Evolutionary conservation across 345 rosid genomes (phyloP), one percentile per base, ranked within the genome.

Genomic region (Arabis alpina): DNA sequence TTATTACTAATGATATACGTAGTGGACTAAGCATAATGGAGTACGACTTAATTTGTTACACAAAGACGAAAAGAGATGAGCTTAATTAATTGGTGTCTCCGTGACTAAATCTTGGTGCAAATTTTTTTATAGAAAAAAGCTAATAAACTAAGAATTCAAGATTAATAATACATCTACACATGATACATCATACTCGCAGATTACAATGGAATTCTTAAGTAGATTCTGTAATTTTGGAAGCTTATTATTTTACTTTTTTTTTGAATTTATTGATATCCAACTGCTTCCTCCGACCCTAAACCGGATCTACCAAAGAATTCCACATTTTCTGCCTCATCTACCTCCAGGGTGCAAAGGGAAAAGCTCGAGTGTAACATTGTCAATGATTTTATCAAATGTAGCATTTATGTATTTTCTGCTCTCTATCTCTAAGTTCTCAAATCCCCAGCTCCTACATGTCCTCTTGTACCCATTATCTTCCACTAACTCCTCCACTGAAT

Each of bases 311-410:
- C 32, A 49, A 69, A 76, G 70, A 76, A 76, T 76, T 76, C 74
- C 70, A 48, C 48, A 61, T 54, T 44, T 5, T 40, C 79, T 55
- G 70, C 75, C 41, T 55, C 36, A 78, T 79, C 81, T 76, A 78
- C 97, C 91, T 85, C 88, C 96, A 54, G 99, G 99, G 69, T 89
- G 96, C 78, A 94, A 84, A 5, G 99, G 99, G 75, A 94, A 94
- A 53, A 94, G 96, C 86, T 89, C 93, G 42, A 94, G 93, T 51
- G 99, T 94, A 82, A 87, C 79, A 73, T 85, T 68, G 41, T 76
- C 70, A 69, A 55, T 54, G 58, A 68, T 37, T 68, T 61, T 68
- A 48, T 68, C 14, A 41, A 19, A 54, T 62, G 54, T 75, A 14
- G 45, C 44, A 55, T 75, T 82, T 70, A 71, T 78, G 82, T 60